Percentiles rank a stretch among this genome's conserved stretches.
Conservation (phyloP, 805 yeast genomes). For the Limtongozyma cylindracea region DNA sequence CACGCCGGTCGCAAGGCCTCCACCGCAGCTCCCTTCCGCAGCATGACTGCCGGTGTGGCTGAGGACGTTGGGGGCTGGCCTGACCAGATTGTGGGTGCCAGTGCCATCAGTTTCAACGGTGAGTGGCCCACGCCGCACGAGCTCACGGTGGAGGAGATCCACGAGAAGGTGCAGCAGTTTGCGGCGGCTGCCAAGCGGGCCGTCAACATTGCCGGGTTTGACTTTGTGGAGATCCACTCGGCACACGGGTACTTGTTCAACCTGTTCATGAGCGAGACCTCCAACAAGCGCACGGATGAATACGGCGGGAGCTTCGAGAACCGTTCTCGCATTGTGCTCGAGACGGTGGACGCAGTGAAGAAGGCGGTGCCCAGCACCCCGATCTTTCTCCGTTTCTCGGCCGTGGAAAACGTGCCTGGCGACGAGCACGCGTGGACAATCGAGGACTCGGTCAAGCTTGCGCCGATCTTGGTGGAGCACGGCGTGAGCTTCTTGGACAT, state of each 20-base stretch:
- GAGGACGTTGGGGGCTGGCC: no score
- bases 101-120: constrained; percentile 4
- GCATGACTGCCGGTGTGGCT: no score
- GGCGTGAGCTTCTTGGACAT: constrained; percentile 9
- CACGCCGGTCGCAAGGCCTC: constrained; percentile 17
- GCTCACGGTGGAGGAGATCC: neutral
- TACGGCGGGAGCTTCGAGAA: constrained; percentile 20
- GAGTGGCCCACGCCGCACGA: constrained; percentile 2
- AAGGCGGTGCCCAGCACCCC: constrained; percentile 25
- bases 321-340: constrained; percentile 13
- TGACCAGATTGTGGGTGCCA: no score
- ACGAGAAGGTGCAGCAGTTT: constrained; percentile 1
- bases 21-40: constrained; percentile 3
- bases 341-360: constrained; percentile 18
- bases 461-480: constrained; percentile 12
- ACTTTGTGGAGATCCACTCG: constrained; percentile 14
- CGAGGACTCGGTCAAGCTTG: constrained; percentile 16
- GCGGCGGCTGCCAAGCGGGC: constrained; percentile 12
- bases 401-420: constrained; percentile 14
- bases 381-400: constrained; percentile 21
- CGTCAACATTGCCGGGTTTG: constrained; percentile 12
- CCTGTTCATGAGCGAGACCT: constrained; percentile 11
- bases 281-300: constrained; percentile 13
- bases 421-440: constrained; percentile 14
- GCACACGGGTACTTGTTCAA: constrained; percentile 17